phyloP scores from a whole-genome alignment of 371 early-diverging fungal genomes.

The Mortierella sp. region DNA sequence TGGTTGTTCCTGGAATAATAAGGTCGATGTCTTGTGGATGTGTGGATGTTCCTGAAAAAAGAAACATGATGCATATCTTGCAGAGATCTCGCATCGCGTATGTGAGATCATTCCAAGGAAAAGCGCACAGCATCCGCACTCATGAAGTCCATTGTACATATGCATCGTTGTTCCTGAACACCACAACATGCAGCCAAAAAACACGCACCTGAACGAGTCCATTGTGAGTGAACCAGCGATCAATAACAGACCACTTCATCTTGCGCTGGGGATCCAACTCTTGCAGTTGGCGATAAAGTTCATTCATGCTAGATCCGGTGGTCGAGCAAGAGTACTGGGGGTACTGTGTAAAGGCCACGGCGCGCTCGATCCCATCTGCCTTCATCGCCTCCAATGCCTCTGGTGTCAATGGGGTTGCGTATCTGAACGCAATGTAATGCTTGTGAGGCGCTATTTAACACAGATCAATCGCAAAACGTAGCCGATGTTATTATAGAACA shows the following conservation, averaged over 20 bases:
- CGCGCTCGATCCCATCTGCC: constrained; percentile 85
- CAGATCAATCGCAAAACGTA: background rate
- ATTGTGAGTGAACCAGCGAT: constrained; percentile 93
- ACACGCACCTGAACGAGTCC: constrained; percentile 80
- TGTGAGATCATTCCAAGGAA: too few relatives aligned
- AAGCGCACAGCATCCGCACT: too few relatives aligned
- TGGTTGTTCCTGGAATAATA: background rate
- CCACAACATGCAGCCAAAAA: background rate
- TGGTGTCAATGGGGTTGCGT: constrained; percentile 87
- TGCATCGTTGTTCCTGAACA: too few relatives aligned
- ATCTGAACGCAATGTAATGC: constrained; percentile 94
- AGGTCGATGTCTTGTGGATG: too few relatives aligned
- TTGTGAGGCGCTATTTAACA: constrained; percentile 86
- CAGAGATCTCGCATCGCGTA: too few relatives aligned
- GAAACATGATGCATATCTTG: background rate
- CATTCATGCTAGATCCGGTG: constrained; percentile 94
- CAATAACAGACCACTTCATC: constrained; percentile 93
- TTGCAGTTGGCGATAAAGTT: constrained; percentile 79
- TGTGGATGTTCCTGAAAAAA: background rate
- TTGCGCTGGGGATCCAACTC: constrained; percentile 71
- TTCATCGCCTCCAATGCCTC: constrained; percentile 84
- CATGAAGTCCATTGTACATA: too few relatives aligned
- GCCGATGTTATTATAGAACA: background rate
- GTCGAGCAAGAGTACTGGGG: constrained; percentile 98
- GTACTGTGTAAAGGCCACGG: constrained; percentile 94